Evolutionary conservation across 768 basidiomycete species (phyloP).

Genomic region (Phanerochaete carnosa): DNA sequence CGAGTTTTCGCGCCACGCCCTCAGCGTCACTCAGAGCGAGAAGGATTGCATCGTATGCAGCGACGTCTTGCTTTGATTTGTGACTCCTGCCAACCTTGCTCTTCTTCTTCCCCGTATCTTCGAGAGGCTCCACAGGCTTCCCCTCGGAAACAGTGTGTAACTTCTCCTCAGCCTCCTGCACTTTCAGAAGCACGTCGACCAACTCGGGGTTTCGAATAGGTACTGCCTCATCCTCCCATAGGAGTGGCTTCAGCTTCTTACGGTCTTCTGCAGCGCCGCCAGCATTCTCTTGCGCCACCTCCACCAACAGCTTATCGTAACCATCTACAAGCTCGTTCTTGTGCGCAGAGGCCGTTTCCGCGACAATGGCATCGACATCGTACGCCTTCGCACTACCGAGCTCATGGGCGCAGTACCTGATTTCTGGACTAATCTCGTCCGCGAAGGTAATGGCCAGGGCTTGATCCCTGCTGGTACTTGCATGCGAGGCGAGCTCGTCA

Average conservation of each 20-base stretch:
- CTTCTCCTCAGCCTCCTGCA: constrained; percentile 72
- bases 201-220: constrained; percentile 89
- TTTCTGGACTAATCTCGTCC: constrained; percentile 88
- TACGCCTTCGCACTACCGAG: constrained; percentile 76
- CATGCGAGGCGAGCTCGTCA: constrained; percentile 58
- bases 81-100: constrained; percentile 33
- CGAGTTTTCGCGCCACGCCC: constrained; percentile 72
- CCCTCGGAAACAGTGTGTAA: constrained; percentile 39
- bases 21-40: constrained; percentile 88
- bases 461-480: constrained; percentile 77
- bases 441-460: constrained; percentile 81
- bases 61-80: constrained; percentile 71
- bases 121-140: constrained; percentile 19
- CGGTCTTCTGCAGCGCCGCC: constrained; percentile 36
- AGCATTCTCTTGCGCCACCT: constrained; percentile 44
- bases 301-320: constrained; percentile 51
- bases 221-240: constrained; percentile 82
- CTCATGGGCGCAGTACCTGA: constrained; percentile 90
- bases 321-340: constrained; percentile 61
- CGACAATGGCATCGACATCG: constrained; percentile 73
- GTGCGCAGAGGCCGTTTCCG: constrained; percentile 55
- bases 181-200: constrained; percentile 79
- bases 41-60: constrained; percentile 84
- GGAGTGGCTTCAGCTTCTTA: constrained; percentile 55
- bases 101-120: constrained; percentile 34